These are phyloP conservation scores for Penicillium paneum DNA, from an alignment of 2,329 filamentous ascomycete species.

Conservation along the genomic window DNA sequence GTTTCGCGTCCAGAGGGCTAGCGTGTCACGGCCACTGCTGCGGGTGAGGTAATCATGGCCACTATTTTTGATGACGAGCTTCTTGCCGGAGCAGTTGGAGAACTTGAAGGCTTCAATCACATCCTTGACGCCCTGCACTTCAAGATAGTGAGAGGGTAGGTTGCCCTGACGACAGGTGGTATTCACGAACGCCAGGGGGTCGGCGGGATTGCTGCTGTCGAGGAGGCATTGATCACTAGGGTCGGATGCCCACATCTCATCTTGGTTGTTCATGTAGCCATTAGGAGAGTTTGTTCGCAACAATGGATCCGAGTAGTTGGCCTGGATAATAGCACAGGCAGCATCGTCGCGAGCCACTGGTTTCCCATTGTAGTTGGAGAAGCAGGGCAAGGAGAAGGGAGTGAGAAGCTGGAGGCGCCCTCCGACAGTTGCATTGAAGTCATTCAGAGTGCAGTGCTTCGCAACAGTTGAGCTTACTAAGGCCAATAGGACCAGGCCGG, in stretches of 20 bases:
- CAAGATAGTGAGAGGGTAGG: slow-evolving; percentile 1
- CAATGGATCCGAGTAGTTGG: slow-evolving; percentile 11
- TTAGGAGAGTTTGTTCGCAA: slow-evolving; percentile 15
- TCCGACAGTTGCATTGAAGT: not conserved
- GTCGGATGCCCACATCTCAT: slow-evolving; percentile 21
- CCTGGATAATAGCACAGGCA: not conserved
- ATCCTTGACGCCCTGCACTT: not conserved
- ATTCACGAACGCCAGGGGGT: not conserved
- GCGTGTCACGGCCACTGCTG: slow-evolving; percentile 28
- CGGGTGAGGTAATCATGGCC: slow-evolving; percentile 37
- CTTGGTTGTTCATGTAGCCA: slow-evolving; percentile 25
- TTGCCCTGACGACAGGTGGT: not conserved
- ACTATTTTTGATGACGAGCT: slow-evolving; percentile 31
- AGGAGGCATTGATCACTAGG: slow-evolving; percentile 18
- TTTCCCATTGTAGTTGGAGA: not conserved
- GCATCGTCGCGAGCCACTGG: not conserved
- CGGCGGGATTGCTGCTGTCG: slow-evolving; percentile 14
- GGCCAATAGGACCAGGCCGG: not conserved
- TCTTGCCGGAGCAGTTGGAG: slow-evolving; percentile 9
- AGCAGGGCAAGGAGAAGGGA: not conserved
- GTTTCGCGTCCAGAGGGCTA: slow-evolving; percentile 32
- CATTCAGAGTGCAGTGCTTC: not conserved
- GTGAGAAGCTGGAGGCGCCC: not conserved
- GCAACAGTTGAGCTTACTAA: not conserved
- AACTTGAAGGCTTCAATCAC: slow-evolving; percentile 5